Base-by-base conservation (phyloP, 2,329 filamentous ascomycete genomes). In the Aspergillus sergii region DNA sequence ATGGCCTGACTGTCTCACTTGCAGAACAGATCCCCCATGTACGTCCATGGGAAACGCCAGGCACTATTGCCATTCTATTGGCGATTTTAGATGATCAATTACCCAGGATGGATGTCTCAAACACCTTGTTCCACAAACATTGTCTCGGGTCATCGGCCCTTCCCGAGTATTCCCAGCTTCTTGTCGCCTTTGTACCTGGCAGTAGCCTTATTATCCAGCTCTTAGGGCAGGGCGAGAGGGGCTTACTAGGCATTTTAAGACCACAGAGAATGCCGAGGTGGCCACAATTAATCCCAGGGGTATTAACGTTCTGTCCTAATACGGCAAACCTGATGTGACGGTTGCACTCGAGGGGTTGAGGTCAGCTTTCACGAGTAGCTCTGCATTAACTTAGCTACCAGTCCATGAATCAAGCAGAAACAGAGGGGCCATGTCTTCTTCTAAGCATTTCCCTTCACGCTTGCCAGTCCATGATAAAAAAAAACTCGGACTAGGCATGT, bases 131-230 rank as follows among this genome's bases (percentile, higher is more conserved):
- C 32, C 51, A 55, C 51, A 9, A 23, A 8, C 51, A 51, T 16
- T 55, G 51, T 39, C 51, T 55, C 34, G 51, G 51, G 14, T 55
- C 32, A 55, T 55, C 51, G 51, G 51, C 51, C 32, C 51, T 55
- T 55, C 51, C 51, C 51, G 51, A 39, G 51, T 55, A 36, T 55
- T 55, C n/a, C 51, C 30, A 36, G 51, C 34, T 39, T 54, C 34
- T 19, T 55, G 32, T 55, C 14, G 21, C 8, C 36, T 53, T 8
- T 55, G 34, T 54, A n/a, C 51, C 51, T 55, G 51, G 32, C 51
- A 55, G 51, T 39, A 55, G 34, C n/a, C n/a, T 50, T 30, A 30
- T 30, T n/a, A n/a, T 11, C 14, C 23, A 28, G 12, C 23, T 32
- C 48, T 34, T 51, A 34, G 48, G 48, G 48, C 48, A 34, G 19